Conservation (phyloP, 1,284 basidiomycete genomes). For the Salmacisia buchloeana region DNA sequence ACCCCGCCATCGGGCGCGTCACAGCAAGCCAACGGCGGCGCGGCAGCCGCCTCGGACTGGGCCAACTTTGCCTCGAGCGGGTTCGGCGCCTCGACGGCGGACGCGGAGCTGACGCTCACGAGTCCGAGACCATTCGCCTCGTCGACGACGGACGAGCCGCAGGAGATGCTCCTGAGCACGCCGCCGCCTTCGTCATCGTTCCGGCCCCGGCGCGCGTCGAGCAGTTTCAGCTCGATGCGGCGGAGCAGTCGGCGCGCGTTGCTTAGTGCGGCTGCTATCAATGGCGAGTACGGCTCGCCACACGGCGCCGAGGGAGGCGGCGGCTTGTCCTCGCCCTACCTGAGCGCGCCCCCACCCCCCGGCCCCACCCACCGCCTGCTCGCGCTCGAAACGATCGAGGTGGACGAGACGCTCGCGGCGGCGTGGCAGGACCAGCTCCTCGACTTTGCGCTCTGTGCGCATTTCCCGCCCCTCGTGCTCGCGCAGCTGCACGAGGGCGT, state of each 20-base stretch:
- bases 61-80: background rate
- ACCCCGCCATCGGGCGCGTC: too few relatives aligned
- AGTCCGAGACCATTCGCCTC: background rate
- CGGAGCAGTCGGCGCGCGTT: conserved; percentile 14
- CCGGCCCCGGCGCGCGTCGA: background rate
- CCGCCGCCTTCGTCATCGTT: background rate
- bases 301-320: background rate
- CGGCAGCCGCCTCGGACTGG: conserved; percentile 1
- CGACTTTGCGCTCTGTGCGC: conserved; percentile 15
- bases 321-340: background rate
- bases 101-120: background rate
- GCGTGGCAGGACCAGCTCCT: conserved; percentile 28
- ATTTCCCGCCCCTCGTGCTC: conserved; percentile 18
- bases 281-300: background rate
- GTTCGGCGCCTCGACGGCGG: background rate
- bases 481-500: conserved; percentile 16
- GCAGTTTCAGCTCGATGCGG: conserved; percentile 12
- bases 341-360: too few relatives aligned
- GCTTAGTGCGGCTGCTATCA: conserved; percentile 9
- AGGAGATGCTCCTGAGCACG: background rate
- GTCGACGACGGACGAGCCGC: background rate
- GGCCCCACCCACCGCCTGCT: conserved; percentile 13
- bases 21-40: too few relatives aligned
- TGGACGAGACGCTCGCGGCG: conserved; percentile 12
- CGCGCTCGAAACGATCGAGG: background rate